Evolutionary conservation across 2,329 filamentous ascomycete genomes (phyloP), one percentile per base, ranked within the genome.

Genomic region (Sporothrix curviconia): DNA sequence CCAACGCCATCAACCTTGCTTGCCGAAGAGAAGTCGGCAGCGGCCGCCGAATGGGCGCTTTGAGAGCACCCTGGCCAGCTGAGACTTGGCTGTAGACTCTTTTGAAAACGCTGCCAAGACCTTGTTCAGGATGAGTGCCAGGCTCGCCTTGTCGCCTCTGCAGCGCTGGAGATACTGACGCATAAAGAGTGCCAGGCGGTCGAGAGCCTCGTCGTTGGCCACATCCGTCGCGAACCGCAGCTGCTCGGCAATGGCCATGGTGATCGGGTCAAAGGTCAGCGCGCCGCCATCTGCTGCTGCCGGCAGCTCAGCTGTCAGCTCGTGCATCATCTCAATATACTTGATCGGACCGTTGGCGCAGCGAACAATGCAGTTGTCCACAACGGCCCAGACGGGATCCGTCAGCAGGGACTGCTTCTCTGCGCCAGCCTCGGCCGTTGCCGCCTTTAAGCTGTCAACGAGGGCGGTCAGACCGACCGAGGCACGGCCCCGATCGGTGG

Each of bases 301-400:
- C 17, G 69, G 63, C 2, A 14, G 64, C 43, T 75, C 69, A 55
- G 72, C 69, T 59, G 71, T 63, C 2, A 80, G 63, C 40, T 82
- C 78, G 55, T 84, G 78, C 25, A 89, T 70, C 66, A 84, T 75
- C 60, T 94, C 87, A 28, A 94, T 83, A 66, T 96, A 92, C 67
- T 90, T 95, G 66, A 95, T 86, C 0, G 90, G 88, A 24, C 86
- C 86, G 2, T 75, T 84, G 15, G 85, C 85, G 63, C 89, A 89
- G 24, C 92, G 83, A 30, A 83, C 83, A 54, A 89, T 77, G 69
- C 90, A 95, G 61, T 95, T 91, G 66, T 96, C 92, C 25, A 96
- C 69, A 66, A 94, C 95, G 0, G 76, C 70, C 72, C 88, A 87
- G 1, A 91, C 67, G 0, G 67, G 63, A 14, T 74, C 70, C 2